phyloP scores from a whole-genome alignment of 2,329 filamentous ascomycete genomes.

The Penicillium frequentans region DNA sequence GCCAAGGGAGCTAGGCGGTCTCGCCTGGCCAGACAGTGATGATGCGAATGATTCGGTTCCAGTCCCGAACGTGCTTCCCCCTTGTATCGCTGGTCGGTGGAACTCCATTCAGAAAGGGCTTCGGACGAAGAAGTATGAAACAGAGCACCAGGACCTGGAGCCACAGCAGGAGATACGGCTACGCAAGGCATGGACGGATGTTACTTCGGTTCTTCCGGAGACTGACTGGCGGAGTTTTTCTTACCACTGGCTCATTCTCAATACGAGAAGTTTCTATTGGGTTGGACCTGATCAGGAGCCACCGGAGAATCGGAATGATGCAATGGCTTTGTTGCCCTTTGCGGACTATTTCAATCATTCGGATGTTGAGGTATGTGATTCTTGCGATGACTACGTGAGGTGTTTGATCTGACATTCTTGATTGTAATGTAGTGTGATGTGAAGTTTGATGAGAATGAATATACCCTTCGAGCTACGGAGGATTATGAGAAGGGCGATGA shows the following conservation, averaged over 20 bases:
- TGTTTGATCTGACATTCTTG: not conserved
- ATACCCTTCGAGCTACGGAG: constrained; percentile 37
- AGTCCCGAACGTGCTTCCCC: constrained; percentile 29
- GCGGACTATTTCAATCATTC: constrained; percentile 51
- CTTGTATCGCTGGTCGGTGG: constrained; percentile 41
- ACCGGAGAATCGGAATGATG: constrained; percentile 43
- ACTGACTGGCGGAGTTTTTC: constrained; percentile 46
- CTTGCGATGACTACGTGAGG: not conserved
- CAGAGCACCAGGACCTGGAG: constrained; percentile 37
- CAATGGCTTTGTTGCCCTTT: constrained; percentile 48
- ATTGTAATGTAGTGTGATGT: constrained; percentile 36
- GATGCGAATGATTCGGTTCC: not conserved
- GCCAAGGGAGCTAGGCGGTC: constrained; percentile 42
- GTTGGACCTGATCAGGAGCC: constrained; percentile 42
- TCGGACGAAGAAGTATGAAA: constrained; percentile 29
- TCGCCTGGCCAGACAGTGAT: constrained; percentile 30
- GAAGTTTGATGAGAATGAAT: constrained; percentile 35
- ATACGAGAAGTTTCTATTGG: constrained; percentile 62
- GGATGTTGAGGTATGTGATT: constrained; percentile 38
- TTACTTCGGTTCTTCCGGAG: constrained; percentile 46
- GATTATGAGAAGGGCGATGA: constrained; percentile 42
- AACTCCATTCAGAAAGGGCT: constrained; percentile 24
- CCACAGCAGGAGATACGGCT: constrained; percentile 57
- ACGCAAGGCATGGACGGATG: constrained; percentile 50
- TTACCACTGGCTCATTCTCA: constrained; percentile 62